Evolutionary conservation across 75 land plant genomes (phyloP), one percentile per base, ranked within the genome.

Genomic region (Azolla pinnata): DNA sequence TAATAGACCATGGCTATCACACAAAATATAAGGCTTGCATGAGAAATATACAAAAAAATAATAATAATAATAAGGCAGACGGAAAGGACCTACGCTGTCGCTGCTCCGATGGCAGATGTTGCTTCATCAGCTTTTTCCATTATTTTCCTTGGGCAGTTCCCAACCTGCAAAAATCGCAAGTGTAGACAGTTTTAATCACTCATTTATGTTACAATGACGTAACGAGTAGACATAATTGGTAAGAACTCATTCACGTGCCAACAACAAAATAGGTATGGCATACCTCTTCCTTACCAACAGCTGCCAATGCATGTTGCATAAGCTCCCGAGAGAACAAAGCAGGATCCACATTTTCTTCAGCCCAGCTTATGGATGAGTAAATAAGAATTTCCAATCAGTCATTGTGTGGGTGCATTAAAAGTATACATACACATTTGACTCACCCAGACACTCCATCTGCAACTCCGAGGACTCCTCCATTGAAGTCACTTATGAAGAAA

Each of bases 361-460:
- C 96, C 98, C 98, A 92, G 28, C 96, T 88, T n/a, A n/a, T n/a
- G n/a, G n/a, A n/a, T n/a, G n/a, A n/a, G n/a, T n/a, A n/a, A n/a
- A n/a, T n/a, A n/a, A n/a, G n/a, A n/a, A n/a, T n/a, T n/a, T n/a
- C n/a, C n/a, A n/a, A n/a, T n/a, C n/a, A n/a, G n/a, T n/a, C n/a
- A n/a, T n/a, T n/a, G n/a, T 35, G 40, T 12, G 12, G 12, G 40
- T 5, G 12, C 12, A 5, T 35, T 35, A 12, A 5, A 35, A 5
- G 17, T 34, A 33, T 19, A 33, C 33, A 21, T 54, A 19, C 3
- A 4, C 56, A 26, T 50, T 35, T 18, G 38, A 29, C 81, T 54
- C 67, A 88, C 97, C 97, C 97, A 31, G 90, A 85, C 52, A 92
- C 98, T 42, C 98, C 98, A 79, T 92, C 98, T 49, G 98, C 95